Percentiles rank a stretch among this genome's conserved stretches.
Evolutionary conservation across 495 filamentous ascomycete species (phyloP).

Genomic region (Lasiosphaeria ovina): DNA sequence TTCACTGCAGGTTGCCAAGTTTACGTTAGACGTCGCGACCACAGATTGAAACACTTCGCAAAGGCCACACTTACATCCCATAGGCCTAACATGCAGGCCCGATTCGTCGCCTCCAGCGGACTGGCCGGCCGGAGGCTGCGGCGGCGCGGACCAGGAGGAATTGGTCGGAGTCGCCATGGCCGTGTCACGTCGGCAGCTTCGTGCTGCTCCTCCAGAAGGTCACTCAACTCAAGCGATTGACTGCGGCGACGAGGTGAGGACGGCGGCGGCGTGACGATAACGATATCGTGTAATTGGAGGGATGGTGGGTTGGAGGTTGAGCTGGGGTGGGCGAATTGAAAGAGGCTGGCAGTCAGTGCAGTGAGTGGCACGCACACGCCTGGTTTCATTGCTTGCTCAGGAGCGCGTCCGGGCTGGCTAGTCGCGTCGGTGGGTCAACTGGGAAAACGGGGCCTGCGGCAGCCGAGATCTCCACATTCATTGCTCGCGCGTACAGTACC

Average conservation of each 20-base stretch:
- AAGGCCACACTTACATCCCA: slow-evolving; percentile 48
- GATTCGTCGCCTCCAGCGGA: slow-evolving; percentile 51
- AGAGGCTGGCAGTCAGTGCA: slow-evolving; percentile 20
- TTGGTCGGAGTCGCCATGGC: slow-evolving; percentile 27
- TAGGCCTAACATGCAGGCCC: slow-evolving; percentile 47
- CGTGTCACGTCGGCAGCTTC: slow-evolving; percentile 16
- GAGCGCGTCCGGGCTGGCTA: slow-evolving; percentile 28
- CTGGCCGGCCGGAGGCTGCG: slow-evolving; percentile 24
- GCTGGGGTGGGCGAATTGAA: slow-evolving; percentile 22
- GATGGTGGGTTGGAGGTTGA: slow-evolving; percentile 12
- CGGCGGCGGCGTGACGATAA: neutral
- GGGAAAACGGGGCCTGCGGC: slow-evolving; percentile 8
- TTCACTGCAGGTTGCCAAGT: slow-evolving; percentile 60
- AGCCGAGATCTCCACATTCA: neutral
- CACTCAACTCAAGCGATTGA: slow-evolving; percentile 14
- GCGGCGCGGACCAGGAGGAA: slow-evolving; percentile 24
- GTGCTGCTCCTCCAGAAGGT: slow-evolving; percentile 4
- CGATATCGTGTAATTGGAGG: slow-evolving; percentile 1
- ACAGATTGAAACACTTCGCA: neutral
- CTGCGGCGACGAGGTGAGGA: slow-evolving; percentile 2
- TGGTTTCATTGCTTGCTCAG: slow-evolving; percentile 26
- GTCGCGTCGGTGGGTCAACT: slow-evolving; percentile 33
- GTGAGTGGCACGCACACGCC: too few relatives aligned
- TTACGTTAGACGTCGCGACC: slow-evolving; percentile 21
- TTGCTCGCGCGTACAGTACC: neutral